These are phyloP conservation scores for Monilinia fructicola DNA, from an alignment of 2,329 filamentous ascomycete genomes.

Conservation along the genomic window DNA sequence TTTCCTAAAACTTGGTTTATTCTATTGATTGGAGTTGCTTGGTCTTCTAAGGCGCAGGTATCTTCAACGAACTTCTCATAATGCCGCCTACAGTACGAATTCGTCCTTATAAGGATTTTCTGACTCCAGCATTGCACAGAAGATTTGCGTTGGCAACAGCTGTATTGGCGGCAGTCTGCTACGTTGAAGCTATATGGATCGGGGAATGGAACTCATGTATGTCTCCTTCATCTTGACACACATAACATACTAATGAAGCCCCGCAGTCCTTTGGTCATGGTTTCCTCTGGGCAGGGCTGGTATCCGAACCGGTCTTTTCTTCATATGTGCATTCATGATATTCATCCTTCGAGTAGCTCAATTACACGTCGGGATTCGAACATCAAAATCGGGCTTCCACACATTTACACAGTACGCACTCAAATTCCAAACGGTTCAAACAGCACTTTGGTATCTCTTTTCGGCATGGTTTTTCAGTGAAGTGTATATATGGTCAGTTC, in stretches of 20 bases:
- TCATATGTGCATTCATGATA: constrained; percentile 71
- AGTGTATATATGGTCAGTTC: constrained; percentile 73
- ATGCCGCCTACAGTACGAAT: constrained; percentile 40
- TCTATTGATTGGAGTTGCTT: constrained; percentile 1
- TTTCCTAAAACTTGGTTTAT: constrained; percentile 19
- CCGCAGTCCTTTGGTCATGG: constrained; percentile 79
- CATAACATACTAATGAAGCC: constrained; percentile 12
- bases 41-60: neutral
- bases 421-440: constrained; percentile 60
- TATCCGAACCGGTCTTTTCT: constrained; percentile 72
- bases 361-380: constrained; percentile 72
- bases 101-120: constrained; percentile 63
- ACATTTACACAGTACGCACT: constrained; percentile 60
- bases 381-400: constrained; percentile 65
- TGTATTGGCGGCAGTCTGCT: constrained; percentile 69
- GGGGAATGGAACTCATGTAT: constrained; percentile 64
- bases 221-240: constrained; percentile 20
- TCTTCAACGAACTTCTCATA: constrained; percentile 22
- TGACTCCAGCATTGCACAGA: constrained; percentile 84
- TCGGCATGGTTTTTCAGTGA: constrained; percentile 80
- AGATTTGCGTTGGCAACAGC: constrained; percentile 78
- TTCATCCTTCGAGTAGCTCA: constrained; percentile 85
- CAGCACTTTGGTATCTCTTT: constrained; percentile 71
- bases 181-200: constrained; percentile 68
- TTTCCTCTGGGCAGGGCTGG: constrained; percentile 77